A percentile compares a stretch with the other conserved stretches of the same genome.
These are phyloP conservation scores for Trichoderma guizhouense DNA, from an alignment of 2,329 filamentous ascomycete genomes.

Conservation along the genomic window DNA sequence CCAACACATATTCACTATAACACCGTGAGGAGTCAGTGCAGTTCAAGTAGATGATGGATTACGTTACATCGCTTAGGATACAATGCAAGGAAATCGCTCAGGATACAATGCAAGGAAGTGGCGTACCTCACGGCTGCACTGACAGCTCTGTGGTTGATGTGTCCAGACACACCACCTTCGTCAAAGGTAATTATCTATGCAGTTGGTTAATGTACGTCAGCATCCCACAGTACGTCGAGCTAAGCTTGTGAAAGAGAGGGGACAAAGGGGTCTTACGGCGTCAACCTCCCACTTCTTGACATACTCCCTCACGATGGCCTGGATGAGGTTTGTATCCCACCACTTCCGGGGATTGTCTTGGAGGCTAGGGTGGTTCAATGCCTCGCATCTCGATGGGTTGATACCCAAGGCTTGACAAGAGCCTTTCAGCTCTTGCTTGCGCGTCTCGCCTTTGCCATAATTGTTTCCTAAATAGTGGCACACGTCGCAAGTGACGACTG, in stretches of 20 bases:
- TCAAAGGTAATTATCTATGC: conserved; percentile 40
- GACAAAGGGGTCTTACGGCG: conserved; percentile 10
- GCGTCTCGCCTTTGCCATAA: conserved; percentile 30
- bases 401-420: conserved; percentile 32
- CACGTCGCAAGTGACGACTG: not conserved
- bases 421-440: conserved; percentile 29
- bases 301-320: conserved; percentile 32
- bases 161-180: conserved; percentile 37
- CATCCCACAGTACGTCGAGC: not conserved
- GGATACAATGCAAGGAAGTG: not conserved
- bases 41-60: not conserved
- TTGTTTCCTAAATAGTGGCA: conserved; percentile 27
- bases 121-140: conserved; percentile 37
- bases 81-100: not conserved
- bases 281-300: conserved; percentile 38
- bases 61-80: not conserved
- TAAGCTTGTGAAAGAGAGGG: not conserved
- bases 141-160: conserved; percentile 40
- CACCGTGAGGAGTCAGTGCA: not conserved
- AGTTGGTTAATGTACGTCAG: not conserved
- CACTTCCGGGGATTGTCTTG: conserved; percentile 38
- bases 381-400: conserved; percentile 28
- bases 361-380: conserved; percentile 34
- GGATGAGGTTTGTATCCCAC: conserved; percentile 36
- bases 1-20: conserved; percentile 29